Percentiles rank a stretch among this genome's conserved stretches.
Evolutionary conservation across 441 rosid genomes (phyloP).

Genomic region (Pelargonium myrrhifolium): DNA sequence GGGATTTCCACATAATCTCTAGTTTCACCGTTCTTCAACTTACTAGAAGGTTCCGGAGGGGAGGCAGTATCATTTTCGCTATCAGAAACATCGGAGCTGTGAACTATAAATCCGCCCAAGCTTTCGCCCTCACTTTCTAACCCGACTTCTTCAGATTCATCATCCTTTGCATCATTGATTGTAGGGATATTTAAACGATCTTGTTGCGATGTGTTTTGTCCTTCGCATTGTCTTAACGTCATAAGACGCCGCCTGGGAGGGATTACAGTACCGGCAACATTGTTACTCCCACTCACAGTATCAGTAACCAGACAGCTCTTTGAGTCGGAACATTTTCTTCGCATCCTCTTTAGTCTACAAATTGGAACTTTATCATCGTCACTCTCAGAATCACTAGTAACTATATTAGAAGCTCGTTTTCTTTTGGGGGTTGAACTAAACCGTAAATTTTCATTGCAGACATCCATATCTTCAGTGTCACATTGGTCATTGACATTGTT

Average conservation of each 20-base stretch:
- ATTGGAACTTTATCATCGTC: constrained; percentile 44
- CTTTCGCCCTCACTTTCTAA: constrained; percentile 39
- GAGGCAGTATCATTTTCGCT: constrained; percentile 10
- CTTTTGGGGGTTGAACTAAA: constrained; percentile 30
- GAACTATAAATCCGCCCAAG: constrained; percentile 38
- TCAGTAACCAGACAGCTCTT: constrained; percentile 8
- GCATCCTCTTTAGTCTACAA: constrained; percentile 26
- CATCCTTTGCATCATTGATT: constrained; percentile 27
- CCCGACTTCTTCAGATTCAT: constrained; percentile 25
- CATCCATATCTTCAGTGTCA: constrained; percentile 19
- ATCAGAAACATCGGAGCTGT: constrained; percentile 27
- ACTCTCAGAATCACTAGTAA: constrained; percentile 46
- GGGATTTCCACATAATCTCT: constrained; percentile 27
- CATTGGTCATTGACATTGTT: constrained; percentile 17
- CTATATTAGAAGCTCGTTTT: constrained; percentile 37
- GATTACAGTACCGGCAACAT: constrained; percentile 8
- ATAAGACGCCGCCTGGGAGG: constrained; percentile 29
- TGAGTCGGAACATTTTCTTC: constrained; percentile 13
- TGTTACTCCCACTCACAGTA: constrained; percentile 8
- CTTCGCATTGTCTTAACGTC: constrained; percentile 27
- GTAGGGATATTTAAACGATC: constrained; percentile 27
- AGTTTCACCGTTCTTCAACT: constrained; percentile 9
- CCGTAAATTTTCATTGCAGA: constrained; percentile 20
- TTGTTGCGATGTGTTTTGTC: constrained; percentile 7
- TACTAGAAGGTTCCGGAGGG: constrained; percentile 14